phyloP scores from a whole-genome alignment of 768 basidiomycete genomes.

The Kwoniella mangroviensis region DNA sequence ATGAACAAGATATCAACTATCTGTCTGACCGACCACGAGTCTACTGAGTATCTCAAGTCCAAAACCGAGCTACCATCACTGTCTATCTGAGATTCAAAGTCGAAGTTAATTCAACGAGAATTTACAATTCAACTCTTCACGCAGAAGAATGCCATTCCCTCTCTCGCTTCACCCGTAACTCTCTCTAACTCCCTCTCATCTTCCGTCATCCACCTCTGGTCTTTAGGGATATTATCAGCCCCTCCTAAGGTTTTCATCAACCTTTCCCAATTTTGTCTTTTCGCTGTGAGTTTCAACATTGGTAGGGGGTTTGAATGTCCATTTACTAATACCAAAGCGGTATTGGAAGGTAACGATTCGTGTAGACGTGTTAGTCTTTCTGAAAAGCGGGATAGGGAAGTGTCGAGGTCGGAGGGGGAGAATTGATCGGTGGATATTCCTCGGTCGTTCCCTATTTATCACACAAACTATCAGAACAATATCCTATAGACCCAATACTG shows the following conservation, averaged over 20 bases:
- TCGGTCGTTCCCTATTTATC: conserved; percentile 35
- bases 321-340: conserved; percentile 81
- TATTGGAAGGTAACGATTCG: conserved; percentile 71
- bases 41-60: no score
- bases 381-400: conserved; percentile 65
- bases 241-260: conserved; percentile 59
- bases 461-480: no score
- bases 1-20: no score
- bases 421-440: conserved; percentile 15
- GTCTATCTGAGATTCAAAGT: no score
- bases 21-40: no score
- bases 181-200: conserved; percentile 81
- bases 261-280: conserved; percentile 74
- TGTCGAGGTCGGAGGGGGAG: conserved; percentile 23
- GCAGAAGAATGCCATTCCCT: conserved; percentile 79
- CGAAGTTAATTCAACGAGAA: no score
- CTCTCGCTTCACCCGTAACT: conserved; percentile 75
- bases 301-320: conserved; percentile 85
- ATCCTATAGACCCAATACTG: no score
- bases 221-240: conserved; percentile 61
- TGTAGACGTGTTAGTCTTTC: conserved; percentile 68
- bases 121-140: conserved; percentile 50
- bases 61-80: no score
- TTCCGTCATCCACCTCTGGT: conserved; percentile 72
- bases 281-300: conserved; percentile 74